Percentiles rank a stretch among this genome's conserved stretches.
Conservation (phyloP, 768 basidiomycete genomes). For the Boletellus emodensis region DNA sequence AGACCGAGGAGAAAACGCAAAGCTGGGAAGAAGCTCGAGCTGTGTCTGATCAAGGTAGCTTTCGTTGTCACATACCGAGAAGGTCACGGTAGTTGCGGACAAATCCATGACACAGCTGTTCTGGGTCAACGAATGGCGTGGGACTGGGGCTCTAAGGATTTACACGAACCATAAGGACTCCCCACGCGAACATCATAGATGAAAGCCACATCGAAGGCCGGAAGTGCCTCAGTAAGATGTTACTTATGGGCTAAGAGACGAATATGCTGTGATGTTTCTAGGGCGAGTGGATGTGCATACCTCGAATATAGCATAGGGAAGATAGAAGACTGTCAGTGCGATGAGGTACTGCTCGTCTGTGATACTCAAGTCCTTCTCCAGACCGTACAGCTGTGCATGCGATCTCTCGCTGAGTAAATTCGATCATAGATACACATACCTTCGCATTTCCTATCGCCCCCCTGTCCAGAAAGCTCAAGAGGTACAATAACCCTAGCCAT, state of each 20-base stretch:
- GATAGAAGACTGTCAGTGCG: constrained; percentile 72
- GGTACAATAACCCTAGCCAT: constrained; percentile 70
- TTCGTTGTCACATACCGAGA: constrained; percentile 40
- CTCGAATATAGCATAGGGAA: constrained; percentile 69
- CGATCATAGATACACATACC: constrained; percentile 33
- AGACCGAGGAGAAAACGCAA: constrained; percentile 58
- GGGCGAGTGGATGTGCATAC: constrained; percentile 31
- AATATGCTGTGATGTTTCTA: neutral
- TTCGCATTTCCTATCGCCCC: constrained; percentile 71
- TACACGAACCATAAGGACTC: constrained; percentile 36
- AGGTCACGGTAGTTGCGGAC: constrained; percentile 59
- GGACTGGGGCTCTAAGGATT: neutral
- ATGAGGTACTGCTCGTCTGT: constrained; percentile 63
- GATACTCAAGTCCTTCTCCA: constrained; percentile 55
- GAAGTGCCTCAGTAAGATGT: constrained; percentile 53
- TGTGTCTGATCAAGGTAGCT: neutral
- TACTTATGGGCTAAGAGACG: constrained; percentile 51
- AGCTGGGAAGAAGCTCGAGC: constrained; percentile 31
- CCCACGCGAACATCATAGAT: constrained; percentile 41
- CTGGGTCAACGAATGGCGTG: neutral
- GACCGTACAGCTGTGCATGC: constrained; percentile 49
- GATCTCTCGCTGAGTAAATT: neutral
- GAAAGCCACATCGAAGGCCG: constrained; percentile 65
- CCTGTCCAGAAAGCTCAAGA: constrained; percentile 66
- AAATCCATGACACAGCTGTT: constrained; percentile 60